Base-by-base conservation (phyloP, 306 rosid species). In the Glycine soja region DNA sequence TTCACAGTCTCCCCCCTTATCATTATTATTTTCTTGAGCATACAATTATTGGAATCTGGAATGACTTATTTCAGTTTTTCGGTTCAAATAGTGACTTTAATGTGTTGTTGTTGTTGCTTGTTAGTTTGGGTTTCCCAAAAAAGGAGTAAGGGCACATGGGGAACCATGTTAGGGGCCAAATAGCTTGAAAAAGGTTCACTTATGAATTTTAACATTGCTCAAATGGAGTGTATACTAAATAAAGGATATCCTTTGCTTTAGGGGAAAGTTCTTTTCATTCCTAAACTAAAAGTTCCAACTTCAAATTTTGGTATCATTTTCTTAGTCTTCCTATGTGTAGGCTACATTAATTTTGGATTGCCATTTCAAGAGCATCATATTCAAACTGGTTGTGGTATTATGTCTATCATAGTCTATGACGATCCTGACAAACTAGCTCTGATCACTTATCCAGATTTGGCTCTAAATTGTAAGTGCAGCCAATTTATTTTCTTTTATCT, bases 391-490 rank as follows among this genome's bases (percentile, higher is more conserved):
- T 76, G 89, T 87, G 98, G 97, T 85, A 85, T 93, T 82, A 91
- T 92, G 74, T 92, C 94, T 57, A 96, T 94, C 65, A 89, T 91
- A 7, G 94, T 94, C 47, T 88, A 88, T 70, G 98, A 97, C 77
- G 98, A 94, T 85, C 92, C 83, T 43, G 92, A 91, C 75, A 94
- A 94, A 87, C 98, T 97, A 47, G 92, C 98, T 15, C 87, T 94
- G 70, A 86, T 94, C 75, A 92, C 96, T 66, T 94, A 94, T 78
- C 98, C 98, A 3, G 98, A 94, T 92, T 79, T 94, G 84, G 98
- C 97, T n/a, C 76, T 94, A 82, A 94, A 94, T 81, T 80, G 98
- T 94, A 75, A 83, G 94, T 85, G 30, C 40, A 9, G 16, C 76
- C 53, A 6, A 14, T 74, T 76, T 3, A 36, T 52, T 80, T 75